Percentiles rank a stretch among this genome's conserved stretches.
These are phyloP conservation scores for Sporothrix brasiliensis DNA, from an alignment of 2,329 filamentous ascomycete genomes.

Conservation along the genomic window DNA sequence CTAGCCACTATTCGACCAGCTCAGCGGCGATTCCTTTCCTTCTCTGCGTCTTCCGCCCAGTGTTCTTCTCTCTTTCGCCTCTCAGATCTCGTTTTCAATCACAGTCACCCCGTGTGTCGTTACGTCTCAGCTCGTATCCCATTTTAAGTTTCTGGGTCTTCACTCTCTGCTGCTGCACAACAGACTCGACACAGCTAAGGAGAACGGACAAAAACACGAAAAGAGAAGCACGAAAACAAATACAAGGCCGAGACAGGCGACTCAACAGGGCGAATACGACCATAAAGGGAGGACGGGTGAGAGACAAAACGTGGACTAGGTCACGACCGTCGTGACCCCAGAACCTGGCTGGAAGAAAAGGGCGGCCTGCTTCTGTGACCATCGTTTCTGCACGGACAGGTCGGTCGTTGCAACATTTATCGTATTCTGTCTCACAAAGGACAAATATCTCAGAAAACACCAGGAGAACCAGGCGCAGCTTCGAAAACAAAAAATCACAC, in stretches of 20 bases:
- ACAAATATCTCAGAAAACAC: not conserved
- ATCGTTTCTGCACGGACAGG: not conserved
- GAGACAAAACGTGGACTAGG: slow-evolving; percentile 18
- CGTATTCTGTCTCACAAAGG: not conserved
- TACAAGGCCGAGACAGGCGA: not conserved
- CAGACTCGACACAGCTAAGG: not conserved
- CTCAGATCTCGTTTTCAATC: not conserved
- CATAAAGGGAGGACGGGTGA: not conserved
- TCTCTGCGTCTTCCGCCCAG: not conserved
- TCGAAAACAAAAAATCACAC: not conserved
- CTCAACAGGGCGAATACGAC: slow-evolving; percentile 9
- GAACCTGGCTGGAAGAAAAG: not conserved
- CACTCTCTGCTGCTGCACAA: not conserved
- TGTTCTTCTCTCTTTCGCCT: not conserved
- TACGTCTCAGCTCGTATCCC: slow-evolving; percentile 26
- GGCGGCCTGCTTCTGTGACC: not conserved
- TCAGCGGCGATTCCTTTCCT: not conserved
- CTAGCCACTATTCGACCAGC: slow-evolving; percentile 6
- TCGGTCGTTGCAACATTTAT: slow-evolving; percentile 17
- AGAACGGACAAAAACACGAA: not conserved
- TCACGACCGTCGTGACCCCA: not conserved
- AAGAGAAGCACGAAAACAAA: slow-evolving; percentile 14
- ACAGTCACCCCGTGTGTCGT: slow-evolving; percentile 19
- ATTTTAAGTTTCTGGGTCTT: slow-evolving; percentile 15
- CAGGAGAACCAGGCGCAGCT: not conserved